Percentiles rank a stretch among this genome's conserved stretches.
Evolutionary conservation across 2,329 filamentous ascomycete species (phyloP).

Genomic region (Fusarium gaditjirri): DNA sequence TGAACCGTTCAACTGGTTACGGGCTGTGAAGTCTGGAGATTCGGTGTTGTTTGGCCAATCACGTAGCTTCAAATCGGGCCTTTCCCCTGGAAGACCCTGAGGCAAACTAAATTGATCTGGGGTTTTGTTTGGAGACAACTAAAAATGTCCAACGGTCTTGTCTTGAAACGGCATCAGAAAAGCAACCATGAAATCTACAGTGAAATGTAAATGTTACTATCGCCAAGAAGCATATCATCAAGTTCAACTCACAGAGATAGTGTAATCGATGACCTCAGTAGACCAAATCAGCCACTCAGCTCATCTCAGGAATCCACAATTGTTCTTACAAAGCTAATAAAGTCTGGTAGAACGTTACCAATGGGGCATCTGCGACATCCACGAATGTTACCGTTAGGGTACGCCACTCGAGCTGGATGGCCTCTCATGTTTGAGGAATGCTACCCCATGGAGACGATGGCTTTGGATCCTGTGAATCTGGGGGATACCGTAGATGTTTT

Average conservation of each 20-base stretch:
- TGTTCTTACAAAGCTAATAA: neutral
- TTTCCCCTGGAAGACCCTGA: constrained; percentile 36
- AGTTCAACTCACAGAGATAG: neutral
- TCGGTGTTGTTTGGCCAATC: constrained; percentile 25
- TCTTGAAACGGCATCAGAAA: neutral
- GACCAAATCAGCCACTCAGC: neutral
- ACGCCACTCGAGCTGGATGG: constrained; percentile 11
- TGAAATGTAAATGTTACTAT: neutral
- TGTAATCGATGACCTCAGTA: neutral
- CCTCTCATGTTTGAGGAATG: constrained; percentile 12
- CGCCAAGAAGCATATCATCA: neutral
- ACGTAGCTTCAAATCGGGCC: constrained; percentile 38
- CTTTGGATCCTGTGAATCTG: constrained; percentile 1
- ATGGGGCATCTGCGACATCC: neutral
- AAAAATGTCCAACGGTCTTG: neutral
- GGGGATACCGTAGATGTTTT: neutral
- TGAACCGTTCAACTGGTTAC: constrained; percentile 2
- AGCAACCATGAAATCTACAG: neutral
- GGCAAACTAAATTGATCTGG: constrained; percentile 35
- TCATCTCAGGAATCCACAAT: constrained; percentile 2
- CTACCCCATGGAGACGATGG: constrained; percentile 14
- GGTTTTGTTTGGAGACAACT: constrained; percentile 17
- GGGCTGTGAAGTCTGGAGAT: neutral
- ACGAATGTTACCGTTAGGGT: constrained; percentile 31
- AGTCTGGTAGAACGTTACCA: constrained; percentile 11